phyloP scores from a whole-genome alignment of 192 early-diverging fungal species.

The Linnemannia hyalina region DNA sequence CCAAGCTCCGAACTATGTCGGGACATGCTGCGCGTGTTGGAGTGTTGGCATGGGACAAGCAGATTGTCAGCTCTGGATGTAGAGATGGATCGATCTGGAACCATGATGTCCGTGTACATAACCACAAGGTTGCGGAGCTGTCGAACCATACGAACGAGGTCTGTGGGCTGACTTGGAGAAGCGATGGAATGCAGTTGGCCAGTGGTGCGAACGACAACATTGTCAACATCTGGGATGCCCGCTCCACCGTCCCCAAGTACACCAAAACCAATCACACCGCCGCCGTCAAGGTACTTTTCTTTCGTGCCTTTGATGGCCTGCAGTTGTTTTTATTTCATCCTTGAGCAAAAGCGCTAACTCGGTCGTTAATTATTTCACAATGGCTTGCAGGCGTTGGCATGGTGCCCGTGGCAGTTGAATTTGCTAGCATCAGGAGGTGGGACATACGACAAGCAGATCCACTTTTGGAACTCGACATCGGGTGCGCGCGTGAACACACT shows the following conservation, averaged over 20 bases:
- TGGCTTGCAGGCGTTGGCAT: slow-evolving; percentile 82
- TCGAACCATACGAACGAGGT: slow-evolving; percentile 82
- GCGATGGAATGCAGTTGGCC: slow-evolving; percentile 84
- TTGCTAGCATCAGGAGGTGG: slow-evolving; percentile 94
- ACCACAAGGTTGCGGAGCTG: slow-evolving; percentile 84
- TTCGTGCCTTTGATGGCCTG: not conserved
- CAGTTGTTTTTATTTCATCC: not conserved
- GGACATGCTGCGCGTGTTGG: slow-evolving; percentile 88
- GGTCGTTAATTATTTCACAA: slow-evolving; percentile 43
- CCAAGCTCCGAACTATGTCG: slow-evolving; percentile 84
- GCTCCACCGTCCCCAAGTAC: slow-evolving; percentile 72
- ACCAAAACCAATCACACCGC: slow-evolving; percentile 84
- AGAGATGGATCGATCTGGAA: slow-evolving; percentile 93
- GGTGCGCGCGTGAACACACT: slow-evolving; percentile 71
- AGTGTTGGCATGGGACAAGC: slow-evolving; percentile 86
- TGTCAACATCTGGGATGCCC: slow-evolving; percentile 91
- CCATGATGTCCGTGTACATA: slow-evolving; percentile 92
- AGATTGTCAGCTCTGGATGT: slow-evolving; percentile 87
- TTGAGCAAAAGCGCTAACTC: not conserved
- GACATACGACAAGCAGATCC: slow-evolving; percentile 88
- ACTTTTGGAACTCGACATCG: slow-evolving; percentile 92
- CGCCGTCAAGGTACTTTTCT: slow-evolving; percentile 83
- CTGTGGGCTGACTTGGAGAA: slow-evolving; percentile 91
- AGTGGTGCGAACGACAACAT: slow-evolving; percentile 96
- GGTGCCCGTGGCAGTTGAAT: slow-evolving; percentile 93